phyloP scores from a whole-genome alignment of 1,284 basidiomycete genomes.

The Tremellales sp. region DNA sequence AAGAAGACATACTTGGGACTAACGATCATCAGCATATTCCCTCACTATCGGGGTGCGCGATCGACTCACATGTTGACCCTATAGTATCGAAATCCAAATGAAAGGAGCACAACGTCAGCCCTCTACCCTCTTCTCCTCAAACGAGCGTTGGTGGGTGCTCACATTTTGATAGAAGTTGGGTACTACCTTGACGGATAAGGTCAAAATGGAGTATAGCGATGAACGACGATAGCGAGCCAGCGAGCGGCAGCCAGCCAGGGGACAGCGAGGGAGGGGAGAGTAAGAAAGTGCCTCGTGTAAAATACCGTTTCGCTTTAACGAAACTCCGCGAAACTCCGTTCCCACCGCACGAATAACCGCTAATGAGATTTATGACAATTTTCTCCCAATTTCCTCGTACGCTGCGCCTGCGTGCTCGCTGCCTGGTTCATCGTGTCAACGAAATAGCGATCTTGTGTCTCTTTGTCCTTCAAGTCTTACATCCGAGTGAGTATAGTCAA shows the following conservation, averaged over 20 bases:
- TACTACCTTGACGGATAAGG: slow-evolving; percentile 21
- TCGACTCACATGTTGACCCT: slow-evolving; percentile 46
- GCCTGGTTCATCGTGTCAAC: no score
- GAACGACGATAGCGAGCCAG: neutral
- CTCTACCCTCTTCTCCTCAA: neutral
- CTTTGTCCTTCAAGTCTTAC: no score
- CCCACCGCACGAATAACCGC: neutral
- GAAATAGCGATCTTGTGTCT: no score
- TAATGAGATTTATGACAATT: slow-evolving; percentile 4
- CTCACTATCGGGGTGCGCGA: neutral
- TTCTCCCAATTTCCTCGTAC: slow-evolving; percentile 4
- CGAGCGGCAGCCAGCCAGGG: no score
- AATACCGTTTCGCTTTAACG: neutral
- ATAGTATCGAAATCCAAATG: slow-evolving; percentile 11
- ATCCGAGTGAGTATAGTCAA: no score
- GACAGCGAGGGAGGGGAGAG: neutral
- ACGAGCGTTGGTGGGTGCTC: slow-evolving; percentile 8
- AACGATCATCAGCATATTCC: no score
- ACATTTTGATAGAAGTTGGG: slow-evolving; percentile 24
- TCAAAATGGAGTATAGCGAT: neutral
- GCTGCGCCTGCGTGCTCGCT: no score
- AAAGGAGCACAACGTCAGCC: slow-evolving; percentile 16
- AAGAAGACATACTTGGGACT: neutral
- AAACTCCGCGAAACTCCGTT: slow-evolving; percentile 40
- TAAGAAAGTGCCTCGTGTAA: neutral